Percentiles rank a stretch among this genome's conserved stretches.
Conservation (phyloP, 2,329 filamentous ascomycete genomes). For the Sordariomycetes sp. region DNA sequence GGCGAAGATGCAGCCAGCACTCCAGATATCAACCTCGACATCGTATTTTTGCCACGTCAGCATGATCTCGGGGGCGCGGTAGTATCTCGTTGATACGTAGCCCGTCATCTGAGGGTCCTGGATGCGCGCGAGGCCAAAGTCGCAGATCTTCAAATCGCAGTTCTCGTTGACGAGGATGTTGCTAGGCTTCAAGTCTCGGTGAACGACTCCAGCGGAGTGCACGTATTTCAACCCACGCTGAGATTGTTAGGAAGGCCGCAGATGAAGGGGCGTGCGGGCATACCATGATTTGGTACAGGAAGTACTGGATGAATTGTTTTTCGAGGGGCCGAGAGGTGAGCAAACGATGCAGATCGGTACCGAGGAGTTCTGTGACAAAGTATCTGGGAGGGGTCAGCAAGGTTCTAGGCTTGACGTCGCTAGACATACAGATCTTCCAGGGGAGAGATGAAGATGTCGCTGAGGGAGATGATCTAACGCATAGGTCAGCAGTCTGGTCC, state of each 20-base stretch:
- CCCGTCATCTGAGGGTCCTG: slow-evolving; percentile 99
- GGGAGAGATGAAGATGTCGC: slow-evolving; percentile 98
- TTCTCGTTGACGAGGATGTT: slow-evolving; percentile 99
- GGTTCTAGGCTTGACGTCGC: slow-evolving; percentile 1
- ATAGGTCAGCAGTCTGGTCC: too few relatives aligned
- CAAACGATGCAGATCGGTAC: slow-evolving; percentile 91
- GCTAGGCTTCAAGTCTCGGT: slow-evolving; percentile 95
- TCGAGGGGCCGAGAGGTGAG: slow-evolving; percentile 92
- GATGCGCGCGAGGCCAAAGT: slow-evolving; percentile 94
- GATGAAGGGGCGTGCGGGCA: slow-evolving; percentile 17
- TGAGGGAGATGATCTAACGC: slow-evolving; percentile 82
- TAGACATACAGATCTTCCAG: slow-evolving; percentile 86
- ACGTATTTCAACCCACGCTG: slow-evolving; percentile 98
- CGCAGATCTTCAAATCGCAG: slow-evolving; percentile 98
- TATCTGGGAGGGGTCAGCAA: slow-evolving; percentile 49
- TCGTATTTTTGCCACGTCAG: slow-evolving; percentile 99
- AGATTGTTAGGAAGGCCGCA: background rate
- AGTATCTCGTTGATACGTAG: slow-evolving; percentile 97
- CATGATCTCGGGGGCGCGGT: slow-evolving; percentile 98
- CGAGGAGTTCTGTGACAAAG: slow-evolving; percentile 95
- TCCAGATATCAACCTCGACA: slow-evolving; percentile 98
- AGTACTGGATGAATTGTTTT: slow-evolving; percentile 99
- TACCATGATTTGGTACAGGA: slow-evolving; percentile 97
- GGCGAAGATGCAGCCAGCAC: slow-evolving; percentile 95
- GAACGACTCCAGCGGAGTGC: slow-evolving; percentile 94